Base-by-base conservation (phyloP, 306 rosid species). In the Begonia fuchsioides region DNA sequence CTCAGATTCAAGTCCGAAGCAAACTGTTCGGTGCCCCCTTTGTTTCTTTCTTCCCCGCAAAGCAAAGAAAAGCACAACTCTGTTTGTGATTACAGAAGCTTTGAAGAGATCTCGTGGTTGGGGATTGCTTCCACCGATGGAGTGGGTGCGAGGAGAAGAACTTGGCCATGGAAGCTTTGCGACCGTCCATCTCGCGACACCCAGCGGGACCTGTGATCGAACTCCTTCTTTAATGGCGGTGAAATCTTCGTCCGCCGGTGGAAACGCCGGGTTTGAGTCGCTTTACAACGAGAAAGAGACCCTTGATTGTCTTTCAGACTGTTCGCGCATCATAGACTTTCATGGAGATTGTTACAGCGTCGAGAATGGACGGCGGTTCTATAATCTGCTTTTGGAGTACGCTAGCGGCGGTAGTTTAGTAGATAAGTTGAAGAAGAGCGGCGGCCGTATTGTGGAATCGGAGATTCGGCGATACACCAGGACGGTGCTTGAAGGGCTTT, bases 111-210 rank as follows among this genome's bases (percentile, higher is more conserved):
- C 13, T 10, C 12, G 2, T 3, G 44, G 44, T 41, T 13, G 44
- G 13, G 26, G 14, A 39, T 2, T 2, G 13, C 0, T 54, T 44
- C 1, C 19, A 11, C 0, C 53, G 52, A 83, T 83, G 93, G 76
- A 68, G 17, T 88, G 95, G 97, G 20, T 73, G 70, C 95, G 97
- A 3, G 94, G 97, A 18, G 51, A 66, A 3, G 63, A 65, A 1
- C 49, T 88, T 13, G 97, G 97, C 0, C 51, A 54, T 9, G 97
- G 97, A 1, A 74, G 82, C 57, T 88, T 83, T 18, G 95, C 97
- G 12, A 81, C 90, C 4, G 69, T 88, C 62, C 44, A 49, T 32
- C 15, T 72, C 9, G 93, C 77, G 1, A 52, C 51, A 12, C 72
- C 80, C 43, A 56, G 40, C 10, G 44, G 45, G 0, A 39, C n/a